These are phyloP conservation scores for Alternaria gaisen DNA, from an alignment of 2,329 filamentous ascomycete species.

Conservation along the genomic window DNA sequence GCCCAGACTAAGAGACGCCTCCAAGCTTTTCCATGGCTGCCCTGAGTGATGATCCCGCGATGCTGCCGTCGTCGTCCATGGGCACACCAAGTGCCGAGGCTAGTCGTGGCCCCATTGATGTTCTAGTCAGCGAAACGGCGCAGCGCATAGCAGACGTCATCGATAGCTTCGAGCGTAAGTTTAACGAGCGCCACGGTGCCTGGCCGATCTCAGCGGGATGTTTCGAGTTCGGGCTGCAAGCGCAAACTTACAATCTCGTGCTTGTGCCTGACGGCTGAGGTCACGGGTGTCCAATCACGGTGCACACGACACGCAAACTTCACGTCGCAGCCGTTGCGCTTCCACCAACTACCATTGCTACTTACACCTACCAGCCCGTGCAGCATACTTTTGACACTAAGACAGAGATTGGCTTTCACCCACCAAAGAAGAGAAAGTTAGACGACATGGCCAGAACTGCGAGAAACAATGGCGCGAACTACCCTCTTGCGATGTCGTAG, in stretches of 20 bases:
- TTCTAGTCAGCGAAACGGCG: conserved; percentile 31
- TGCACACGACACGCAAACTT: conserved; percentile 19
- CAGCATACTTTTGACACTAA: conserved; percentile 28
- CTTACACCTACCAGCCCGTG: conserved; percentile 15
- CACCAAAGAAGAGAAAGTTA: conserved; percentile 1
- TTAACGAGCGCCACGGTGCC: conserved; percentile 28
- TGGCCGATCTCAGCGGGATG: conserved; percentile 20
- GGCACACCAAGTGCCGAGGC: conserved; percentile 11
- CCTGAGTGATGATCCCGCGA: conserved; percentile 8
- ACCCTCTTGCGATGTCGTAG: conserved; percentile 16
- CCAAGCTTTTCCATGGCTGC: conserved; percentile 6
- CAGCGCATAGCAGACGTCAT: conserved; percentile 35
- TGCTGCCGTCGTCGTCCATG: conserved; percentile 4
- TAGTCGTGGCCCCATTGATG: conserved; percentile 17
- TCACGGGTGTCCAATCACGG: conserved; percentile 28
- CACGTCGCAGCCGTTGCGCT: conserved; percentile 5
- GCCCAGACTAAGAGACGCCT: conserved; percentile 18
- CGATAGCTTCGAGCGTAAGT: conserved; percentile 36
- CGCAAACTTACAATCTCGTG: conserved; percentile 8
- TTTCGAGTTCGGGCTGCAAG: conserved; percentile 23
- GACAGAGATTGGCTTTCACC: conserved; percentile 19
- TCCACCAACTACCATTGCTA: background rate
- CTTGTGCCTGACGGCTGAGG: conserved; percentile 20
- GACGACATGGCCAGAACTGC: background rate
- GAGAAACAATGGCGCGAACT: conserved; percentile 25